Base-by-base conservation (phyloP, 176 grass and related monocot species). In the Areca catechu region DNA sequence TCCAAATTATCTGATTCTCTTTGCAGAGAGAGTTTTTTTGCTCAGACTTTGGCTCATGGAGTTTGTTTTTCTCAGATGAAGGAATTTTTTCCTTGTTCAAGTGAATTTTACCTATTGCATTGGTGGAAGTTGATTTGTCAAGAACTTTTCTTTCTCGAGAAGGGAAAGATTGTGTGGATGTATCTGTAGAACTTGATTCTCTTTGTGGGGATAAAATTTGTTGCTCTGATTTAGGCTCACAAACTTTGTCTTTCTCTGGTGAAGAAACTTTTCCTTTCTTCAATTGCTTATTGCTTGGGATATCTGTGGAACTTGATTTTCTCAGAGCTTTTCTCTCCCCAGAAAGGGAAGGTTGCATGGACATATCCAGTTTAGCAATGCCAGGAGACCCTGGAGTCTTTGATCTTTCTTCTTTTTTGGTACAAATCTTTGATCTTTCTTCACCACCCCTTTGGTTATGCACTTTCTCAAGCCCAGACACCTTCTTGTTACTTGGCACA, bases 1-100 rank as follows among this genome's bases (percentile, higher is more conserved):
- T 58, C 5, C 23, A 17, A n/a, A 58, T 58, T n/a, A 25, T 60
- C 29, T 30, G 25, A 60, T n/a, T 60, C 24, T 60, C 24, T 37
- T 34, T 19, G 23, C 29, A 25, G 16, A 60, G 23, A 60, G 34
- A 28, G 15, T 37, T 16, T 16, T 28, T 30, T 1, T 5, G 25
- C 25, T 37, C 57, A 18, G 24, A 29, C 16, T 28, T 30, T 17
- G 25, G 15, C 25, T 60, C 17, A 19, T 74, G 17, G 14, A 58
- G 58, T 56, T 77, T 77, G 43, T 50, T 65, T 65, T 5, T 81
- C 70, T 70, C 58, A 48, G 63, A 68, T 61, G 75, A 65, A 73
- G n/a, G 80, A 69, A 80, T 52, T 22, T 62, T 80, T 34, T 77
- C 81, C 47, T 77, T 72, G 14, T 66, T 94, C 63, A 74, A 74